phyloP scores from a whole-genome alignment of 2,329 filamentous ascomycete species.

The Pyrenophora graminea region DNA sequence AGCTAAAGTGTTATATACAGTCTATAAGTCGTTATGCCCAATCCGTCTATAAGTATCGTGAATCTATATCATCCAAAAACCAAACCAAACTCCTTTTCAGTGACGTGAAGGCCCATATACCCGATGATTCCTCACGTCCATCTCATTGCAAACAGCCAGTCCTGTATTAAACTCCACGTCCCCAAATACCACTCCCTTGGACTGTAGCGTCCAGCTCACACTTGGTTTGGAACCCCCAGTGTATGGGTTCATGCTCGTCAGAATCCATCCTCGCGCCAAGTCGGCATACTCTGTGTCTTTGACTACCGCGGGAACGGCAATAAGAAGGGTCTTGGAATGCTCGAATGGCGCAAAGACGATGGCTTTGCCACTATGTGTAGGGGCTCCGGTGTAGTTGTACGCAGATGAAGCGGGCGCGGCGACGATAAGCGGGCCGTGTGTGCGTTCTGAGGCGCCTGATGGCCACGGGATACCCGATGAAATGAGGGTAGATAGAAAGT shows the following conservation, averaged over 20 bases:
- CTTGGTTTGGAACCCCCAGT: constrained; percentile 24
- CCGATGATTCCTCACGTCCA: constrained; percentile 25
- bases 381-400: neutral
- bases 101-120: constrained; percentile 27
- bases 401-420: constrained; percentile 17
- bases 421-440: constrained; percentile 38
- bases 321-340: constrained; percentile 35
- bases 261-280: constrained; percentile 44
- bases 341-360: constrained; percentile 41
- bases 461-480: constrained; percentile 42
- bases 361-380: constrained; percentile 22
- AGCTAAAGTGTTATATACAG: too few relatives aligned
- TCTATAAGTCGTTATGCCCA: too few relatives aligned
- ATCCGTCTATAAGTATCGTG: too few relatives aligned
- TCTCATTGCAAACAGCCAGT: constrained; percentile 16
- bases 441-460: constrained; percentile 34
- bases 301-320: constrained; percentile 38
- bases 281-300: constrained; percentile 23
- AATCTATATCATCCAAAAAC: neutral
- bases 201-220: constrained; percentile 48
- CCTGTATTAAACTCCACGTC: constrained; percentile 31
- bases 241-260: constrained; percentile 40
- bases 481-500: constrained; percentile 27
- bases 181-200: constrained; percentile 49
- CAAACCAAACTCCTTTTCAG: neutral